Base-by-base conservation (phyloP, 192 early-diverging fungal species). In the Spizellomyces sp. region DNA sequence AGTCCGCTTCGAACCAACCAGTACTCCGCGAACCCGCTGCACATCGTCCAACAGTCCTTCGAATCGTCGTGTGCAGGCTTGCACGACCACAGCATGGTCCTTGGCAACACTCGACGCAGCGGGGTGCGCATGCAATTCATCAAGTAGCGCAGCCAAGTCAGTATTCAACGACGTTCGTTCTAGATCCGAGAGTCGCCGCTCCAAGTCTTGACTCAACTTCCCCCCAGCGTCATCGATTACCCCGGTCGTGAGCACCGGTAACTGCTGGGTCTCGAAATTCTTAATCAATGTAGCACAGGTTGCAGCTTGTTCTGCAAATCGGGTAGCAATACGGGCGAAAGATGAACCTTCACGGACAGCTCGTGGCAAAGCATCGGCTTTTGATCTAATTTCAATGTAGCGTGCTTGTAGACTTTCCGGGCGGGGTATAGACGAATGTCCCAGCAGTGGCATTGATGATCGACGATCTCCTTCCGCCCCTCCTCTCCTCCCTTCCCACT, bases 321-420 rank as follows among this genome's bases (percentile, higher is more conserved):
- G 27, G 27, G 27, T 36, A 36, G 27, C 8, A 7, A 15, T 12
- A 5, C 43, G 43, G 42, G 17, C 42, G 27, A 70, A 70, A 4
- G 58, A 45, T 9, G 42, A 14, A 8, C 14, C 69, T 22, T 62
- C 59, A n/a, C 60, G 14, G 9, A 62, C 19, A 5, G 15, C 46
- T n/a, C 69, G 17, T 19, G 58, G 60, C 17, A 70, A 55, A 15
- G 8, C 12, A n/a, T 70, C 69, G 45, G 48, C 69, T 17, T 19
- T 48, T 5, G 69, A 19, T 10, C 69, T 58, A 27, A 70, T 60
- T 22, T 61, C 69, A n/a, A 70, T 57, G 58, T 70, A 70, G 6
- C 69, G 69, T 7, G 15, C 58, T 44, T 72, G 70, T 10, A 72
- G 21, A 12, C 43, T 17, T 45, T 72, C 70, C 2, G 70, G 70